Base-by-base conservation (phyloP, 345 rosid species). In the Sisymbrium irio region DNA sequence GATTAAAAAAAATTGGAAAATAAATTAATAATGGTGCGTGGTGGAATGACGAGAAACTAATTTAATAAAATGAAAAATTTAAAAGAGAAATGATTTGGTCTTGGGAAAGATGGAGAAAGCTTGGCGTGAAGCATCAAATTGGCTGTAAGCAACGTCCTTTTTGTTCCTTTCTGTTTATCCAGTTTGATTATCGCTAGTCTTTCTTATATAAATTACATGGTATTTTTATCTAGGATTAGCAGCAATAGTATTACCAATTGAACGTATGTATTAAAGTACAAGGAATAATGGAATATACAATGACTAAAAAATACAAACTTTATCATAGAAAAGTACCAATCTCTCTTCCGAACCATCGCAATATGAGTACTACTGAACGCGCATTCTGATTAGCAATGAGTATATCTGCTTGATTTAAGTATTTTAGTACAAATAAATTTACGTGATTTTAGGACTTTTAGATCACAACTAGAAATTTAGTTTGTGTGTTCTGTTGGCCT, bases 121-220 rank as follows among this genome's bases (percentile, higher is more conserved):
- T 62, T 54, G 71, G 79, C 79, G 79, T 76, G 79, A 69, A 62
- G 79, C 71, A 62, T 69, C 64, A 69, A 76, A 69, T 17, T 76
- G 74, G 74, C 78, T 61, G 69, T 67, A 67, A 37, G 25, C 45
- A 74, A 35, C 13, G 28, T 20, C 20, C 65, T 47, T 63, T 62
- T 69, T 76, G 79, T 62, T 69, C 35, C 71, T 56, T 36, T 76
- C 66, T 76, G 71, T 69, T 76, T 76, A 76, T 44, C 69, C 35
- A 69, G 8, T 69, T 46, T 76, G 12, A 45, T 62, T 25, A 69
- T 62, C 27, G 8, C 44, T 76, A 58, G 39, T 25, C 67, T 49
- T 1, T 9, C 45, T 44, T 36, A 35, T 46, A 8, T 14, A n/a
- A 27, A 45, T 45, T 11, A 27, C 28, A 53, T 40, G 18, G 2